Evolutionary conservation across 2,329 filamentous ascomycete species (phyloP), one percentile per base, ranked within the genome.

Genomic region (Penicillium sp.): DNA sequence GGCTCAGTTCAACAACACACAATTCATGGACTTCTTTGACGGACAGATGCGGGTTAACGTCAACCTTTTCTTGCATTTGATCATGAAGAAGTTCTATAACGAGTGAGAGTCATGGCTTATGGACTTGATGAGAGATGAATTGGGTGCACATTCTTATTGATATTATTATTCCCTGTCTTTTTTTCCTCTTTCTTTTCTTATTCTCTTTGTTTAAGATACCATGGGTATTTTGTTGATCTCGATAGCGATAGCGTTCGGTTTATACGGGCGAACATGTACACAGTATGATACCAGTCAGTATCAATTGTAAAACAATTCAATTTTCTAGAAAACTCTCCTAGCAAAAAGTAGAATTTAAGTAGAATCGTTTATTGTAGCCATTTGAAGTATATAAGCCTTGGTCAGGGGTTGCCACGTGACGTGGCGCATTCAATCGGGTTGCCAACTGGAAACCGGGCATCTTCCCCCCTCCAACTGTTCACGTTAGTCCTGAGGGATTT

Each of bases 61-160:
- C 69, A 99, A 99, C 78, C 75, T 99, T 69, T 85, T 99, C 77
- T 81, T 99, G 80, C 94, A 99, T 82, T 80, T 97, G 74, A 84
- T 99, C 65, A 97, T 97, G 81, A 96, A 95, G 84, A 99, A 99
- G 82, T 99, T 99, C 75, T 99, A 99, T 67, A 80, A 80, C 63
- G 77, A 78, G 64, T 77, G 60, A 72, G 61, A 37, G 40, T 59
- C 46, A 59, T 53, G 54, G 33, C 22, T 57, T 53, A 66, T 44
- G 59, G 62, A 59, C 36, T 35, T 64, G 59, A 66, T 44, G 63
- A 63, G 53, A 56, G 57, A 65, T 60, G 61, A 60, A 48, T 42
- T 19, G 41, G 53, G 50, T 57, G 54, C 57, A 58, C 57, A 60
- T 63, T 64, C 42, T 56, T 61, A 55, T 55, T 43, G 51, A 57